Percentiles rank a stretch among this genome's conserved stretches.
Conservation (phyloP, 1,139 yeast genomes). For the Starmera stellimalicola region DNA sequence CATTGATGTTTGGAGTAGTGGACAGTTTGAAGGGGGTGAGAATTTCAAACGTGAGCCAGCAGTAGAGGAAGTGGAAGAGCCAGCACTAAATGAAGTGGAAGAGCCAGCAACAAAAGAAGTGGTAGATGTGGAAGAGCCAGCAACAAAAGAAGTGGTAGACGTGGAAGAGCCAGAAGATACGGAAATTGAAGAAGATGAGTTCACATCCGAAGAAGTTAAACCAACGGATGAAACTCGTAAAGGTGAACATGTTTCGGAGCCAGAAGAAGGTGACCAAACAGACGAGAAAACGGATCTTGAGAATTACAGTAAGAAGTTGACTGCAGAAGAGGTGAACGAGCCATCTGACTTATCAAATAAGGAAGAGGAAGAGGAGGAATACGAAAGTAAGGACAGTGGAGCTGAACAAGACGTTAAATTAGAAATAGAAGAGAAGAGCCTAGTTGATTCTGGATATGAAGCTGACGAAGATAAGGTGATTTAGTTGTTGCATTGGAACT, state of each 20-base stretch:
- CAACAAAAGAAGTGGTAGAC: slow-evolving; percentile 1
- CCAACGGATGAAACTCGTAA: no score
- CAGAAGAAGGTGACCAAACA: background rate
- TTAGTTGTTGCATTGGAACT: background rate
- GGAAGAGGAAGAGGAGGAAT: background rate
- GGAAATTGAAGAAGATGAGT: background rate
- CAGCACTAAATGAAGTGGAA: background rate
- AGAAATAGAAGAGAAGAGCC: background rate
- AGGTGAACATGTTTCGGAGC: background rate
- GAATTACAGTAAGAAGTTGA: no score
- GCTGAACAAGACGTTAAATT: background rate
- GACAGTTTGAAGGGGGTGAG: slow-evolving; percentile 8
- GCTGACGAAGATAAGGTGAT: slow-evolving; percentile 2
- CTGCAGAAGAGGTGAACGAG: no score
- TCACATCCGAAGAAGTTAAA: background rate
- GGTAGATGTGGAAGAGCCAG: slow-evolving; percentile 1
- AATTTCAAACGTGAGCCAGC: no score
- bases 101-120: background rate
- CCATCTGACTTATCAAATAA: background rate
- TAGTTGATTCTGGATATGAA: slow-evolving; percentile 3
- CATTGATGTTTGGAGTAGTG: slow-evolving; percentile 14
- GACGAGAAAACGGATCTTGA: background rate
- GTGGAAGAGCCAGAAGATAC: slow-evolving; percentile 1
- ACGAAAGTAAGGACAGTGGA: background rate
- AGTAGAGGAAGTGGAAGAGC: background rate